phyloP scores from a whole-genome alignment of 306 rosid species.

The Hylodesmum podocarpum region DNA sequence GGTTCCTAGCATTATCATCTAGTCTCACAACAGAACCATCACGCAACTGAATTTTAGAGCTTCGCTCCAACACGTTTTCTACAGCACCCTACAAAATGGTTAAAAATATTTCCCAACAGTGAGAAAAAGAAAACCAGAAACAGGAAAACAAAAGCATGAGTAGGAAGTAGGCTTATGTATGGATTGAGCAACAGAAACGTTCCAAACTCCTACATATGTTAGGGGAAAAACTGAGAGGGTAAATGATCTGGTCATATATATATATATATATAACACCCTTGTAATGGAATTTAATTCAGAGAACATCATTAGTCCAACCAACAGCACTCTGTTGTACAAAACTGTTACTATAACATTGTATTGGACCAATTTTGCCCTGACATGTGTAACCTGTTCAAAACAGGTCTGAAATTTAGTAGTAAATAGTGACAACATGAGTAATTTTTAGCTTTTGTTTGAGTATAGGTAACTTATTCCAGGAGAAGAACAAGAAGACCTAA shows the following conservation, averaged over 20 bases:
- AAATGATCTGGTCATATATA: not conserved
- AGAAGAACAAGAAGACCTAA: not conserved
- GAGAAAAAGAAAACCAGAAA: slow-evolving; percentile 6
- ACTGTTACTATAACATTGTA: not conserved
- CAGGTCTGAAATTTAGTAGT: not conserved
- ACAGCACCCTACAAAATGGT: slow-evolving; percentile 78
- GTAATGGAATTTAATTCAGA: not conserved
- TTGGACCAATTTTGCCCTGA: not conserved
- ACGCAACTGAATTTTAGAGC: slow-evolving; percentile 68
- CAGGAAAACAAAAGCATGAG: not conserved
- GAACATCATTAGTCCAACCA: not conserved
- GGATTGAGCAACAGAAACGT: not conserved
- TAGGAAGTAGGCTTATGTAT: not conserved
- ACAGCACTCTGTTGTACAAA: not conserved
- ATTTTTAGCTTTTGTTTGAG: not conserved
- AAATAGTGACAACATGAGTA: not conserved
- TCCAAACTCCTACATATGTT: not conserved
- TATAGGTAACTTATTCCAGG: not conserved
- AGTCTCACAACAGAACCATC: slow-evolving; percentile 67
- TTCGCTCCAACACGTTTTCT: slow-evolving; percentile 77
- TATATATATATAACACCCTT: not conserved
- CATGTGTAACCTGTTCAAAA: not conserved
- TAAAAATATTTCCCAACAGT: not conserved
- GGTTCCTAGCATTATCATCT: slow-evolving; percentile 57
- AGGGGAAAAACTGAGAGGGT: not conserved